Evolutionary conservation across 345 rosid genomes (phyloP).

Genomic region (Camelina neglecta): DNA sequence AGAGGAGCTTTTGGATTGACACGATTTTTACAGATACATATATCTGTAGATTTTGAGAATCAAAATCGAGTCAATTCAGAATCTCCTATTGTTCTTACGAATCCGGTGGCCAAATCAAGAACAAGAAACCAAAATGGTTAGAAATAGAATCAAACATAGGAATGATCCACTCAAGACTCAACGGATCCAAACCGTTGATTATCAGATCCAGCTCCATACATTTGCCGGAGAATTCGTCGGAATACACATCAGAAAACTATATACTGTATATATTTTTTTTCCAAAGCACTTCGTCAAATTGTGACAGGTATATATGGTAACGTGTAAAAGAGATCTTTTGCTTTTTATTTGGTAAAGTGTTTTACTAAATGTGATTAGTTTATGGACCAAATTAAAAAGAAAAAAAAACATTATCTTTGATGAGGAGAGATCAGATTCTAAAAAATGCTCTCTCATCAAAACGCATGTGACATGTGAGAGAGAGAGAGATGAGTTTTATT

Average conservation of each 20-base stretch:
- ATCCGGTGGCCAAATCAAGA: not conserved
- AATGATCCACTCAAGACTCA: not conserved
- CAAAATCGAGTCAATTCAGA: constrained; percentile 7
- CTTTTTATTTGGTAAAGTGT: no score
- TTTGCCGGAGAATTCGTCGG: not conserved
- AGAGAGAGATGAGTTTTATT: constrained; percentile 1
- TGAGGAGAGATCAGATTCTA: constrained; percentile 23
- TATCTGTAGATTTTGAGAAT: not conserved
- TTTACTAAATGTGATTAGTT: not conserved
- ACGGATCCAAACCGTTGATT: not conserved
- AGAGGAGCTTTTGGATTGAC: constrained; percentile 14
- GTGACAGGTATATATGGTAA: not conserved
- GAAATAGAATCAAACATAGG: not conserved
- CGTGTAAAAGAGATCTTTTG: not conserved
- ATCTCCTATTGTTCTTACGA: constrained; percentile 10
- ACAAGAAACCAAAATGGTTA: not conserved
- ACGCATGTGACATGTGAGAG: constrained; percentile 27
- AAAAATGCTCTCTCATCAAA: not conserved
- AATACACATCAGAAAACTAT: not conserved
- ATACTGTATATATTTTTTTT: not conserved
- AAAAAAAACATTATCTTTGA: not conserved
- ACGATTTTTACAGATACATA: not conserved
- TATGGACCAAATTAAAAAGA: not conserved
- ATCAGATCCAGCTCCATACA: not conserved
- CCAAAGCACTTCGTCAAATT: not conserved